Base-by-base conservation (phyloP, 208 protist genomes). In the Trypanosomatidae sp. region DNA sequence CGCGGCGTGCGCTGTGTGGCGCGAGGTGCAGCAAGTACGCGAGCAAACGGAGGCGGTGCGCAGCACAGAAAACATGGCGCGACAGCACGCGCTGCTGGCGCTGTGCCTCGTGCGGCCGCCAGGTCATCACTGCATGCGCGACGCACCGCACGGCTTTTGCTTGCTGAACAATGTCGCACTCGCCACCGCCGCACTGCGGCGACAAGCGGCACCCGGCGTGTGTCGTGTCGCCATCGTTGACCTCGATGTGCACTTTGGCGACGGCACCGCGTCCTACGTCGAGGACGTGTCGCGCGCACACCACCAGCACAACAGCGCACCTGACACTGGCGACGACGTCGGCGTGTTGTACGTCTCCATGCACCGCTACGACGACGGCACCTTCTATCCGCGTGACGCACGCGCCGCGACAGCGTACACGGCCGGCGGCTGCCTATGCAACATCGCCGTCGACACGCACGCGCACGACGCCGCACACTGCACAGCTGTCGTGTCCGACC, bases 161-260 rank as follows among this genome's bases (percentile, higher is more conserved):
- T 49, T 92, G 16, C 57, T 92, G 8, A 94, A 94, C 64, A 95
- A 94, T 43, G 80, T 92, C 6, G 85, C 81, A 1, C 58, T 94
- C 15, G 85, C 83, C 1, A 65, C 68, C 7, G 39, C n/a, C n/a
- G n/a, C n/a, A n/a, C n/a, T n/a, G n/a, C n/a, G n/a, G n/a, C n/a
- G n/a, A n/a, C n/a, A n/a, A n/a, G n/a, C n/a, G n/a, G n/a, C n/a
- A n/a, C n/a, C n/a, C n/a, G n/a, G n/a, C n/a, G n/a, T n/a, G n/a
- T n/a, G 54, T 13, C 64, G 65, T 11, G 67, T 96, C 46, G 70
- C 74, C 0, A 88, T 96, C 35, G 33, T 96, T 10, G 89, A 96
- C 43, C 62, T 91, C 46, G 92, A 97, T 53, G 72, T 97, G 4
- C 92, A 96, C 53, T 91, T 94, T 48, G 92, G 88, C 18, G 90